phyloP scores from a whole-genome alignment of 75 land plant genomes.

The Pinus albicaulis region DNA sequence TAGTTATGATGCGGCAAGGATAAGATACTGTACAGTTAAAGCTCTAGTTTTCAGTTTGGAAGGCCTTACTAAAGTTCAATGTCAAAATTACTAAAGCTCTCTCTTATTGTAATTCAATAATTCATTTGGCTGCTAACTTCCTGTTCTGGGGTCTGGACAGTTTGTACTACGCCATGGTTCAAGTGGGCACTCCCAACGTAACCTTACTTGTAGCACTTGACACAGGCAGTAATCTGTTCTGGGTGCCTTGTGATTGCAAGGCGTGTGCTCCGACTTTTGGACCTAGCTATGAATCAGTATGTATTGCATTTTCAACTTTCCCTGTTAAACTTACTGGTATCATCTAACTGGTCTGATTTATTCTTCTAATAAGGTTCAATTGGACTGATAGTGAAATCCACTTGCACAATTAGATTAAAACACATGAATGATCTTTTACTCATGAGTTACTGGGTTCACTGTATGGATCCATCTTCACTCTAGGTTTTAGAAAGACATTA shows the following conservation, averaged over 20 bases:
- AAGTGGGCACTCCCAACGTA: conserved; percentile 78
- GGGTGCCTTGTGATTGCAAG: conserved; percentile 92
- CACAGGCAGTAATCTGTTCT: conserved; percentile 90
- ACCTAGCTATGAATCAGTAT: conserved; percentile 29
- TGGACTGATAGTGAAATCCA: background rate
- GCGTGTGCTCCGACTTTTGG: conserved; percentile 48
- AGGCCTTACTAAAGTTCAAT: too few relatives aligned
- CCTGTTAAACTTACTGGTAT: background rate
- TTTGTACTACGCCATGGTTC: conserved; percentile 66
- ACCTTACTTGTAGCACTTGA: conserved; percentile 86
- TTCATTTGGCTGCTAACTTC: background rate
- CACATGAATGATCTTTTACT: background rate
- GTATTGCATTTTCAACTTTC: background rate
- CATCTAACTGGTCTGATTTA: background rate
- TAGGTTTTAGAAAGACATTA: too few relatives aligned
- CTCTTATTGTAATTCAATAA: too few relatives aligned
- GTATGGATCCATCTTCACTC: too few relatives aligned
- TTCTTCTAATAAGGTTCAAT: background rate
- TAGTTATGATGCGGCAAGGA: too few relatives aligned
- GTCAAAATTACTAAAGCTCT: background rate
- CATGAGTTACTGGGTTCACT: background rate
- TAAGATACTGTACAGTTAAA: too few relatives aligned
- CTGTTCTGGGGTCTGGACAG: conserved; percentile 25
- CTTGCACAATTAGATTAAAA: background rate
- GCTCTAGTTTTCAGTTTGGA: too few relatives aligned